Evolutionary conservation across 805 yeast species (phyloP), one percentile per base, ranked within the genome.

Genomic region (Metschnikowia lunata): DNA sequence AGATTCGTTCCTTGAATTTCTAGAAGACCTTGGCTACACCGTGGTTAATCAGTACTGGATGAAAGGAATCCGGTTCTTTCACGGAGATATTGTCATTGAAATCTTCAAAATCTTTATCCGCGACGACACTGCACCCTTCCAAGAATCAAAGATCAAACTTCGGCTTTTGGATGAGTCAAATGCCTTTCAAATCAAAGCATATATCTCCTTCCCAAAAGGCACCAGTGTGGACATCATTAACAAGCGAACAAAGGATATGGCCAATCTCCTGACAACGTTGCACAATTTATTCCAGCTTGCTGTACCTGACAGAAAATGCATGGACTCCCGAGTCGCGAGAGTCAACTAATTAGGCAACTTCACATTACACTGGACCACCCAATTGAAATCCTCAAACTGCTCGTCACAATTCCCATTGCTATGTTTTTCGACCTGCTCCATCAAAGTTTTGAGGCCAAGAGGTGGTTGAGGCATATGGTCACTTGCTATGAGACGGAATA

Each of bases 201-300:
- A 72, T 56, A 79, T 83, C n/a, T 82, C 86, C 53, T 83, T 87
- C 8, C 79, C 80, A 9, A 78, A 78, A 46, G 69, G 85, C 14
- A 85, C 90, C 3, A 96, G 88, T 62, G 74, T 89, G 35, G 90
- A 86, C 28, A 75, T 76, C 39, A 79, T 85, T 8, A 79, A 79
- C 43, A 75, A 74, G 44, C 87, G 88, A 1, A 78, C 82, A 4
- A 78, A 77, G 45, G 82, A 82, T 43, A 66, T 90, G 50, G 66
- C 80, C 37, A 69, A 64, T 37, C 64, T 88, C 33, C 87, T 86
- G 61, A 78, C 70, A 14, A 87, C 82, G 40, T 66, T 90, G 47
- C 67, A 73, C 45, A 89, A 89, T 11, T 68, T 88, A 39, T 73
- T 90, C 8, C 79, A 79, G 37, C 70, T 90, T 37, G 78, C 71